Base-by-base conservation (phyloP, 2,329 filamentous ascomycete genomes). In the Zymoseptoria tritici region DNA sequence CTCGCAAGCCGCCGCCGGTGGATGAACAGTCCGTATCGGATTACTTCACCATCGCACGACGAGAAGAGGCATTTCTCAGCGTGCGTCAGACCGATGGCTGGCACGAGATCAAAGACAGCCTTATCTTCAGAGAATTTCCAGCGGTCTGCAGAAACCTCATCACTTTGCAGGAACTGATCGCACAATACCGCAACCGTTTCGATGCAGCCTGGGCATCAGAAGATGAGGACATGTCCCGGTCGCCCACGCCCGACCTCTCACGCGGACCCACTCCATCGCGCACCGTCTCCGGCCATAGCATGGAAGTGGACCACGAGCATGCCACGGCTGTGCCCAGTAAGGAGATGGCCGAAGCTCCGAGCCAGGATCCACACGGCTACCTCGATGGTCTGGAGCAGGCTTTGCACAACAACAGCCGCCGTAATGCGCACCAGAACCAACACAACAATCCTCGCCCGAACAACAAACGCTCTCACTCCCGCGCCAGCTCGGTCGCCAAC, bases 21-120 rank as follows among this genome's bases (percentile, higher is more conserved):
- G 75, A 78, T 24, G 77, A 76, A 13, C 75, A 76, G 54, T 79
- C 77, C 46, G 75, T 80, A 3, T 83, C 80, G 1, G 75, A 78
- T 56, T 82, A 82, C 61, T 78, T 80, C 63, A 75, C 72, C 4
- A 62, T 71, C 3, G 72, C 76, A 11, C 77, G 76, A 58, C 71
- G 73, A 1, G 73, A 79, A 19, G 76, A 80, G 60, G 75, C 76
- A 16, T 72, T 76, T 57, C 66, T 78, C 42, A 77, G 79, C 62
- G 76, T 83, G 16, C 72, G 78, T 57, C 75, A 81, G 60, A 81
- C 78, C 0, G 75, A 78, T 46, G 72, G 76, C 21, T 83, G 81
- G 81, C 67, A 76, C 2, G 71, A 73, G n/a, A 73, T 81, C 55
- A 78, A 77, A 64, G 70, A 78, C 56, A 80, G 82, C 59, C 76